A percentile compares a stretch with the other conserved stretches of the same genome.
phyloP scores from a whole-genome alignment of 345 rosid genomes.

The Camelina neglecta region DNA sequence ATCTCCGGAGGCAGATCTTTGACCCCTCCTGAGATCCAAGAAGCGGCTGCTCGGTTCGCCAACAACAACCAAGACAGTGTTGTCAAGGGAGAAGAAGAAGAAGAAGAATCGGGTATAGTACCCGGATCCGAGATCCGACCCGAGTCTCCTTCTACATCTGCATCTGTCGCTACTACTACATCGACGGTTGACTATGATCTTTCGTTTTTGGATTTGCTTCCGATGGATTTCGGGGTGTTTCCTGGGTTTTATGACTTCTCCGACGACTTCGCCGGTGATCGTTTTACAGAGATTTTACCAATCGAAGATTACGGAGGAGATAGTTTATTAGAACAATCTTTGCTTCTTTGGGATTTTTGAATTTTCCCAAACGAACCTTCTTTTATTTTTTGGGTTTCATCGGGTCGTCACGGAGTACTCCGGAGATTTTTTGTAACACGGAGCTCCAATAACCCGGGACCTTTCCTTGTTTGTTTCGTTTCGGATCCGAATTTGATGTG shows the following conservation, averaged over 20 bases:
- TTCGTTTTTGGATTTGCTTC: constrained; percentile 41
- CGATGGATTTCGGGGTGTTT: constrained; percentile 55
- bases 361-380: neutral
- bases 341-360: constrained; percentile 71
- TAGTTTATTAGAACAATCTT: constrained; percentile 47
- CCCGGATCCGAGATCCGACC: constrained; percentile 44
- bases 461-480: neutral
- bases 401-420: constrained; percentile 9
- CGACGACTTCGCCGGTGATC: constrained; percentile 39
- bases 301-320: constrained; percentile 49
- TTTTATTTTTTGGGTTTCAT: neutral
- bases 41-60: constrained; percentile 65
- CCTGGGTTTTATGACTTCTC: constrained; percentile 59
- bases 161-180: constrained; percentile 36
- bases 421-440: constrained; percentile 16
- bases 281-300: constrained; percentile 9
- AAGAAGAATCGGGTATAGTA: constrained; percentile 17
- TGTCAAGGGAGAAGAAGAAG: neutral
- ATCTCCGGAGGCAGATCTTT: constrained; percentile 58
- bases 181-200: constrained; percentile 38
- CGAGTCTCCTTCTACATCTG: constrained; percentile 58
- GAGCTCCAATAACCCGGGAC: constrained; percentile 33
- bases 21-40: constrained; percentile 60
- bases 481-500: neutral
- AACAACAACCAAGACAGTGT: constrained; percentile 26